Evolutionary conservation across 2,329 filamentous ascomycete genomes (phyloP), one percentile per base, ranked within the genome.

Genomic region (Exophiala oligosperma): DNA sequence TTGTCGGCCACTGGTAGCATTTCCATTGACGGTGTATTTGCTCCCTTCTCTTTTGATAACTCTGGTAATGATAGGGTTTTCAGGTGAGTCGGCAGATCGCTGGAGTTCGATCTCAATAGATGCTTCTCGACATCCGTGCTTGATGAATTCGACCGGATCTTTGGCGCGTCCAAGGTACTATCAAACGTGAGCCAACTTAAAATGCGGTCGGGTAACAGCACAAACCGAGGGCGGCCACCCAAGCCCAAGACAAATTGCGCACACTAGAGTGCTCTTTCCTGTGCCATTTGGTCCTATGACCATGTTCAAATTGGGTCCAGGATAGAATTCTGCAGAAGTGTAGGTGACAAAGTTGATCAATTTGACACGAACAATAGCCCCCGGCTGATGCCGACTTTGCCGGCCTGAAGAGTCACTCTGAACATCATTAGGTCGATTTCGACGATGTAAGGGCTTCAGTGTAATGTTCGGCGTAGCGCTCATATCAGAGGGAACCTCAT

Each of bases 271-370:
- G 75, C 93, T 97, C 76, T 99, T 99, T 55, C 94, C 94, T 0
- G 94, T 97, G 35, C 94, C 94, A 69, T 99, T 99, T n/a, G 94
- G 94, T 0, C 94, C 94, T 66, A 99, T 96, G 53, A 99, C 88
- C 93, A 99, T 97, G 72, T 99, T 99, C 69, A 99, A 75, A 71
- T 90, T 93, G 0, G 94, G 93, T 0, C 94, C 94, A 11, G 92
- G 91, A 58, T 88, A 85, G 73, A 97, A 97, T 64, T 96, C 92
- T 55, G 92, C 93, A 53, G 88, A 86, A 50, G 90, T 92, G 75
- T 99, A 99, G 0, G 94, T 99, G 55, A 99, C 91, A 67, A 99
- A 99, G 73, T 97, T 90, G 49, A 82, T 84, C 46, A 97, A 81
- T 66, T 86, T 88, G 49, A 99, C 91, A 37, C 92, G 85, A 49